Evolutionary conservation across 371 early-diverging fungal genomes (phyloP), one percentile per base, ranked within the genome.

Genomic region (Mortierella sp.): DNA sequence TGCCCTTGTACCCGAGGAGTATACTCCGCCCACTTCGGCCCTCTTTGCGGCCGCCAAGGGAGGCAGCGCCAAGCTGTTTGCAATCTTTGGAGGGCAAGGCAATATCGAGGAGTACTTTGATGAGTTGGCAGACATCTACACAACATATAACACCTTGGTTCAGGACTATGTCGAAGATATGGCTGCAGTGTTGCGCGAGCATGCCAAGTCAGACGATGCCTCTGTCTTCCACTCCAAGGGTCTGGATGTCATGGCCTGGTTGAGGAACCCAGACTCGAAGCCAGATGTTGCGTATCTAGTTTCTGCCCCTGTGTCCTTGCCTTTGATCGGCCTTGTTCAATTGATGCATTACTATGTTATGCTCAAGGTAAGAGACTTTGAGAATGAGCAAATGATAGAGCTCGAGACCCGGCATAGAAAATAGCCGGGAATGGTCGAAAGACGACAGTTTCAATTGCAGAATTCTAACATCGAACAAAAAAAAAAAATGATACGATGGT

Each of bases 61-160:
- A 46, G 90, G 90, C 37, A 85, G 87, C 51, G 92, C 93, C 64
- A 86, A 85, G 67, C 73, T 96, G 51, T 90, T 96, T 72, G 95
- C 95, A 52, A 89, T 96, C 74, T 97, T 97, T 89, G 98, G 98
- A 81, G 98, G 98, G 59, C 98, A 98, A 86, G 98, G 98, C 81
- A 96, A 95, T 79, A 92, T 93, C 60, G 95, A 96, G 67, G 96
- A 95, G 66, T 97, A 95, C 88, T 96, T 98, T 86, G 94, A 94
- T 80, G 98, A 98, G 84, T 85, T 96, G 30, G 92, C 90, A 25
- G 88, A 89, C 68, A 87, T 95, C 48, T 93, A 90, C 85, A 86
- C 84, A 60, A 92, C 94, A 69, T 96, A 96, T 82, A 89, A 93
- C 75, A 89, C 94, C 52, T 75, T 96, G 56, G 90, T 95, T 14